These are phyloP conservation scores for Antrodiella citrinella DNA, from an alignment of 768 basidiomycete species.

Conservation along the genomic window DNA sequence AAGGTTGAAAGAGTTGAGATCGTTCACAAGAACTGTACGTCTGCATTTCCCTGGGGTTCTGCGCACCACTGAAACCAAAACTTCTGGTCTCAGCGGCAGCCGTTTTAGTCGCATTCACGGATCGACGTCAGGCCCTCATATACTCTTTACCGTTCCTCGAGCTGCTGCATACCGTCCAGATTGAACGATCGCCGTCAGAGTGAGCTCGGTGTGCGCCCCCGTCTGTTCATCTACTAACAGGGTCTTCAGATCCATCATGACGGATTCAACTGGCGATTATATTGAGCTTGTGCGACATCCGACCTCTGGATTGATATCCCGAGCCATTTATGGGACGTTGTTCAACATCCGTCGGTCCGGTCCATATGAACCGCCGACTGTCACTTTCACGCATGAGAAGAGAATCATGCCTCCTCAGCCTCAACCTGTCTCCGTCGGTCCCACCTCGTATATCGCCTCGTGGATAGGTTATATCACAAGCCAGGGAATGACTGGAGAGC, in stretches of 20 bases:
- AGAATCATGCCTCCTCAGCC: slow-evolving; percentile 43
- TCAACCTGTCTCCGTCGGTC: slow-evolving; percentile 52
- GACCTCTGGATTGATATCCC: slow-evolving; percentile 7
- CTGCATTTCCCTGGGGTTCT: not conserved
- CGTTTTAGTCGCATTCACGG: slow-evolving; percentile 46
- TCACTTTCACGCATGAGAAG: slow-evolving; percentile 38
- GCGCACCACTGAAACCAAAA: not conserved
- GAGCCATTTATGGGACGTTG: slow-evolving; percentile 45
- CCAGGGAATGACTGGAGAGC: slow-evolving; percentile 43
- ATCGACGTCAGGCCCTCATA: slow-evolving; percentile 36
- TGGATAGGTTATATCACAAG: slow-evolving; percentile 35
- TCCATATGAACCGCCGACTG: slow-evolving; percentile 37
- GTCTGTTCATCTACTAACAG: not conserved
- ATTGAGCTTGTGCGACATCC: slow-evolving; percentile 34
- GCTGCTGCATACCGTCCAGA: slow-evolving; percentile 34
- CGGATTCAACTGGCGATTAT: slow-evolving; percentile 49
- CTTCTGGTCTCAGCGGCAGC: slow-evolving; percentile 38
- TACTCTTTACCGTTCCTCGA: slow-evolving; percentile 64
- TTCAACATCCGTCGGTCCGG: slow-evolving; percentile 44
- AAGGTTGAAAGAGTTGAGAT: slow-evolving; percentile 42
- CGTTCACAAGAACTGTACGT: slow-evolving; percentile 54
- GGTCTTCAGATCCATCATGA: slow-evolving; percentile 20
- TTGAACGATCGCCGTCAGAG: slow-evolving; percentile 15
- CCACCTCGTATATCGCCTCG: slow-evolving; percentile 44
- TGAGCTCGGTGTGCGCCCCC: slow-evolving; percentile 4